Evolutionary conservation across 2,329 filamentous ascomycete species (phyloP).

Genomic region (Coleophoma crateriformis): DNA sequence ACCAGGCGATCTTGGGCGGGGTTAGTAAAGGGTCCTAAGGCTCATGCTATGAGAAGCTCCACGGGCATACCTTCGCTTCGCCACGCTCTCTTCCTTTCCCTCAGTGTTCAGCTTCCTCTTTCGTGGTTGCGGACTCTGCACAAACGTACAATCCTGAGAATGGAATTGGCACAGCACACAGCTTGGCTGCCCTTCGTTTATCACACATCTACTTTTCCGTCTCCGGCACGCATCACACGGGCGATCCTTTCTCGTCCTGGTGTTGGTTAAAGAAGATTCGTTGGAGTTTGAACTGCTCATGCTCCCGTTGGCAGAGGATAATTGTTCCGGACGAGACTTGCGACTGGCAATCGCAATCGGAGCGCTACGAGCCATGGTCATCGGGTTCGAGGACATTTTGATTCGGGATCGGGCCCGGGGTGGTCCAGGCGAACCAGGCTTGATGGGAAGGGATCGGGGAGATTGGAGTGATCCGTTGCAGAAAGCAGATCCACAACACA

Average conservation of each 20-base stretch:
- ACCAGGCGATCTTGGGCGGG: slow-evolving; percentile 46
- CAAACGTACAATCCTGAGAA: slow-evolving; percentile 73
- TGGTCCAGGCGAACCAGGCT: neutral
- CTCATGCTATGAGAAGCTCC: too few species aligned
- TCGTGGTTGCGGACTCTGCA: slow-evolving; percentile 69
- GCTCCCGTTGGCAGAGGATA: slow-evolving; percentile 30
- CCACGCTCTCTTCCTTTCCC: slow-evolving; percentile 48
- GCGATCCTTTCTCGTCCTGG: slow-evolving; percentile 40
- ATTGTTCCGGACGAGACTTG: slow-evolving; percentile 33
- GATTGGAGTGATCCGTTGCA: neutral
- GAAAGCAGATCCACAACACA: neutral
- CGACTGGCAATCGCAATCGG: slow-evolving; percentile 63
- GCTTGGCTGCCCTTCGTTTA: slow-evolving; percentile 66
- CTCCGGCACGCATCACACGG: slow-evolving; percentile 71
- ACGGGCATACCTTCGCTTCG: slow-evolving; percentile 61
- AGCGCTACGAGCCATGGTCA: slow-evolving; percentile 52
- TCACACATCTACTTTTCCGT: slow-evolving; percentile 71
- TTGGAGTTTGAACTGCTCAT: slow-evolving; percentile 47
- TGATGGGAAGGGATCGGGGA: neutral
- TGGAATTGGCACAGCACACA: slow-evolving; percentile 76
- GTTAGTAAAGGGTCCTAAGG: neutral
- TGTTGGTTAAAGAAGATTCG: slow-evolving; percentile 38
- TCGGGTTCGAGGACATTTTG: slow-evolving; percentile 40
- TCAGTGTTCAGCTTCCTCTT: slow-evolving; percentile 70
- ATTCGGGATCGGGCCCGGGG: slow-evolving; percentile 18